phyloP scores from a whole-genome alignment of 1,284 basidiomycete species.

The Leccinum pachyderme region DNA sequence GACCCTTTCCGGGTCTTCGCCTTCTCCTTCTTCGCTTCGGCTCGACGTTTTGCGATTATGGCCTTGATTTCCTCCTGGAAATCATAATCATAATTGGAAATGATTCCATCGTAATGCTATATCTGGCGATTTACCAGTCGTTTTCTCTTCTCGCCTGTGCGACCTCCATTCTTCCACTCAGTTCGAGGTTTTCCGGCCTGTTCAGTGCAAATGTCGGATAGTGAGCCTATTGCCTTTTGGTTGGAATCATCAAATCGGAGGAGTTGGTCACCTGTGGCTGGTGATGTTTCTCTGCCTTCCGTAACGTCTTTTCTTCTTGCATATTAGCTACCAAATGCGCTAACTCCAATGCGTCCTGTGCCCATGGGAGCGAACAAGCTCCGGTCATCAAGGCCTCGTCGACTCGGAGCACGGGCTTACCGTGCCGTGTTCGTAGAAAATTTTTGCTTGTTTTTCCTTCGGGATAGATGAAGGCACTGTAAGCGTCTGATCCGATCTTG shows the following conservation, averaged over 20 bases:
- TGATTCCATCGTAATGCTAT: constrained; percentile 9
- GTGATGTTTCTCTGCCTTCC: constrained; percentile 37
- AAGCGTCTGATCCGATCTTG: constrained; percentile 23
- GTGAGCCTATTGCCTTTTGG: constrained; percentile 24
- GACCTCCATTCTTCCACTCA: constrained; percentile 15
- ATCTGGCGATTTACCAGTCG: constrained; percentile 34
- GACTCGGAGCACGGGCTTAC: constrained; percentile 21
- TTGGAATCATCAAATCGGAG: constrained; percentile 3
- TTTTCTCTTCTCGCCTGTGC: constrained; percentile 16
- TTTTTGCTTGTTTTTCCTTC: constrained; percentile 29
- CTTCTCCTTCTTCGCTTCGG: constrained; percentile 33
- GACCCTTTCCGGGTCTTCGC: constrained; percentile 22
- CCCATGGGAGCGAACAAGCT: constrained; percentile 17
- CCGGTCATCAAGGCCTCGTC: constrained; percentile 20
- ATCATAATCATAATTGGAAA: constrained; percentile 9
- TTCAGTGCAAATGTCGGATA: constrained; percentile 2
- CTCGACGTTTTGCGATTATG: constrained; percentile 24
- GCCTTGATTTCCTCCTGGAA: constrained; percentile 32
- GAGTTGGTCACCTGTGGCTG: constrained; percentile 32
- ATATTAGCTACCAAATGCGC: constrained; percentile 40
- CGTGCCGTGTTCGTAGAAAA: constrained; percentile 34
- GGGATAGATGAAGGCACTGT: constrained; percentile 24
- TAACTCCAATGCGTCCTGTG: constrained; percentile 42
- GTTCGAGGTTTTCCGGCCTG: constrained; percentile 23
- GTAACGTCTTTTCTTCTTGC: constrained; percentile 40